These are phyloP conservation scores for Pelargonium fulgidum DNA, from an alignment of 441 rosid species.

Conservation along the genomic window DNA sequence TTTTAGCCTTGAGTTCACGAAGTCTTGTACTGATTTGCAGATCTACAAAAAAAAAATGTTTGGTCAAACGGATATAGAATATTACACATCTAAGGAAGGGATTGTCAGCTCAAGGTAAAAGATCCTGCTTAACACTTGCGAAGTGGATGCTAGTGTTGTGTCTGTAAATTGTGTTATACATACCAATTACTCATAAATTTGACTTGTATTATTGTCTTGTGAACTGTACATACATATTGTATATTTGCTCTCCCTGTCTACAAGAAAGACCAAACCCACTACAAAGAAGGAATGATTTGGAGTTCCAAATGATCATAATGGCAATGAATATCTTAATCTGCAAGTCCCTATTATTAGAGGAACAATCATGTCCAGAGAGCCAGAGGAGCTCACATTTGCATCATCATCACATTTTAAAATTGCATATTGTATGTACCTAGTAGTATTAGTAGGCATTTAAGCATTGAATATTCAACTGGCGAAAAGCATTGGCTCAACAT, in stretches of 20 bases:
- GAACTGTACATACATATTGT: neutral
- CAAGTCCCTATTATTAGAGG: neutral
- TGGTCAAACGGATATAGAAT: neutral
- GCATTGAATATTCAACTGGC: neutral
- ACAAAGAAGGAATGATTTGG: neutral
- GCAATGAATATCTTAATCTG: neutral
- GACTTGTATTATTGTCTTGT: neutral
- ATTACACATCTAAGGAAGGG: neutral
- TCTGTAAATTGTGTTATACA: neutral
- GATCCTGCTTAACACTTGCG: neutral
- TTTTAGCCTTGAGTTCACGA: neutral
- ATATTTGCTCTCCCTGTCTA: neutral
- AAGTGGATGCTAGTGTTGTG: neutral
- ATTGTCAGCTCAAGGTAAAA: neutral
- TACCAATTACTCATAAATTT: neutral
- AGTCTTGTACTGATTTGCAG: slow-evolving; percentile 4
- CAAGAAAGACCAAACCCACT: neutral
- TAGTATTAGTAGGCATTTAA: neutral
- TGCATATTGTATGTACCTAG: neutral
- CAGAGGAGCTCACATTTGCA: slow-evolving; percentile 6
- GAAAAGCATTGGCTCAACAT: neutral
- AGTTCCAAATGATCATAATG: neutral
- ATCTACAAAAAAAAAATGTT: neutral
- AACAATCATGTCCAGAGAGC: slow-evolving; percentile 7
- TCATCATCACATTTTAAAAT: neutral